Evolutionary conservation across 2,329 filamentous ascomycete species (phyloP).

Genomic region (Diaporthe australafricana): DNA sequence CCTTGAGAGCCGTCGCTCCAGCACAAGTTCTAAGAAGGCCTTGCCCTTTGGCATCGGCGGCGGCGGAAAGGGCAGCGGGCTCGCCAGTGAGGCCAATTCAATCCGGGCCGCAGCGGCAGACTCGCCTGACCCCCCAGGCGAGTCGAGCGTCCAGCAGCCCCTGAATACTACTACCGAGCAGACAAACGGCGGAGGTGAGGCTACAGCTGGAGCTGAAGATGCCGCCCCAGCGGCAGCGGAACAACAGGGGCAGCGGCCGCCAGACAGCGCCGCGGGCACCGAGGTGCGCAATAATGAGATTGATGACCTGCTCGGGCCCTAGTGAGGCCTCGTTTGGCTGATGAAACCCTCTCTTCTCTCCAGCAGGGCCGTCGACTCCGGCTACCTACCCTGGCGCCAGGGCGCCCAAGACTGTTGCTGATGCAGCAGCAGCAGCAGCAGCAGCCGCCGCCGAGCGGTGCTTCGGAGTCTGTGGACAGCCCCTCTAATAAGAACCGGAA

Average conservation of each 20-base stretch:
- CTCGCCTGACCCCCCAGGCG: conserved; percentile 42
- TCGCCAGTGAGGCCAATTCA: conserved; percentile 70
- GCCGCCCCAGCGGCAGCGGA: conserved; percentile 2
- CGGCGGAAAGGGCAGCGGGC: conserved; percentile 61
- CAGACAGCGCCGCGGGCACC: conserved; percentile 43
- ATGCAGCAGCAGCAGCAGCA: conserved; percentile 51
- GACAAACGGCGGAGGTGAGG: conserved; percentile 36
- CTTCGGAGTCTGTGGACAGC: conserved; percentile 47
- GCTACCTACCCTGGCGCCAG: conserved; percentile 25
- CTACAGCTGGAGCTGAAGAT: not conserved
- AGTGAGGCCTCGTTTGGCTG: conserved; percentile 44
- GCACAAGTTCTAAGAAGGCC: conserved; percentile 85
- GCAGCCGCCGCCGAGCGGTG: conserved; percentile 54
- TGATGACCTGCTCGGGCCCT: conserved; percentile 64
- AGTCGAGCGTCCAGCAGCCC: conserved; percentile 33
- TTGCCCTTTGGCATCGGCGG: conserved; percentile 63
- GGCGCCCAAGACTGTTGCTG: conserved; percentile 23
- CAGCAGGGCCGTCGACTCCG: conserved; percentile 28
- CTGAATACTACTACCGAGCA: conserved; percentile 53
- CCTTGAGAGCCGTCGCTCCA: conserved; percentile 90
- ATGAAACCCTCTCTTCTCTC: conserved; percentile 43
- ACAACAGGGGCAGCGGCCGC: conserved; percentile 39
- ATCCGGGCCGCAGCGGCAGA: conserved; percentile 61
- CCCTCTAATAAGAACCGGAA: conserved; percentile 52
- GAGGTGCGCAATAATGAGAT: conserved; percentile 64